These are phyloP conservation scores for Diaporthe citri DNA, from an alignment of 2,329 filamentous ascomycete genomes.

Conservation along the genomic window DNA sequence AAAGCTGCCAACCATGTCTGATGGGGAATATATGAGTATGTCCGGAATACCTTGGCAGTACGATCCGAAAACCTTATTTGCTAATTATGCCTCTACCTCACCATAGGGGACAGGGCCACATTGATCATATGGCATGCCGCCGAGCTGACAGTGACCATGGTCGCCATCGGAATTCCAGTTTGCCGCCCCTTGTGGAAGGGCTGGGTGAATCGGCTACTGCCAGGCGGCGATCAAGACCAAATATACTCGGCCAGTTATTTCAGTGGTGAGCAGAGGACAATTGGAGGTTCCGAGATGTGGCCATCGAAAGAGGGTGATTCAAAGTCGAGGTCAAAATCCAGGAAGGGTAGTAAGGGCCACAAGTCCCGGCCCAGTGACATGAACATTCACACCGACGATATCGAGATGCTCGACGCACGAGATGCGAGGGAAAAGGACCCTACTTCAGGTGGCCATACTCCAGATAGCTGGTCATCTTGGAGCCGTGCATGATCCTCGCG, in stretches of 20 bases:
- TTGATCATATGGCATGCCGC: slow-evolving; percentile 32
- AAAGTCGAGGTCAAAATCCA: background rate
- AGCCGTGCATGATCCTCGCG: background rate
- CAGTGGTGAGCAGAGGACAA: slow-evolving; percentile 12
- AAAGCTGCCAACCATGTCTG: slow-evolving; percentile 18
- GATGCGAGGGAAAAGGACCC: background rate
- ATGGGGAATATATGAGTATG: slow-evolving; percentile 31
- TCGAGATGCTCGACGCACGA: background rate
- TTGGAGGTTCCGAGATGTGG: slow-evolving; percentile 30
- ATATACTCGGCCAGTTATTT: background rate
- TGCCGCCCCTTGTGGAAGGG: slow-evolving; percentile 29
- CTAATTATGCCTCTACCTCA: background rate
- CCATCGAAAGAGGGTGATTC: background rate
- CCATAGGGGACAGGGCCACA: background rate
- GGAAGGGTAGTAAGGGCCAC: slow-evolving; percentile 1
- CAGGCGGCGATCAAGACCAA: background rate
- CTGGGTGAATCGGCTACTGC: slow-evolving; percentile 10
- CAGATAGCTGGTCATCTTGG: slow-evolving; percentile 25
- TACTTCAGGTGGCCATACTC: background rate
- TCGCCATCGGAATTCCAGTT: slow-evolving; percentile 27
- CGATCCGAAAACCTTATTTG: accelerated
- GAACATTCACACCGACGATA: background rate
- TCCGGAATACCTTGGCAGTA: background rate
- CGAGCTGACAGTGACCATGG: slow-evolving; percentile 30
- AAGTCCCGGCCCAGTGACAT: background rate